These are phyloP conservation scores for Podila minutissima DNA, from an alignment of 192 early-diverging fungal genomes.

Conservation along the genomic window DNA sequence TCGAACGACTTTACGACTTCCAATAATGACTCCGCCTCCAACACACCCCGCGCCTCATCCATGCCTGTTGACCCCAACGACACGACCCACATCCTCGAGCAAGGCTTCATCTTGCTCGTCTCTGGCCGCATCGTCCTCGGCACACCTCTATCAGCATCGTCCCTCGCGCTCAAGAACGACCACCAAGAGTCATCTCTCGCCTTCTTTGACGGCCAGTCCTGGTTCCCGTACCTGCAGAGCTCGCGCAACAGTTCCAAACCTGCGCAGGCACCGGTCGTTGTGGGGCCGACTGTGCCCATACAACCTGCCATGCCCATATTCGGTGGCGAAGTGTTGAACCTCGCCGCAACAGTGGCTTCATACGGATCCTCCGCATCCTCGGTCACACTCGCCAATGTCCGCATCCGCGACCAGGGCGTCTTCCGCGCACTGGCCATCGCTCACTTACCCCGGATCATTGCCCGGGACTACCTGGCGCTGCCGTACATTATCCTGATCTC, in stretches of 20 bases:
- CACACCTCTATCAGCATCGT: background rate
- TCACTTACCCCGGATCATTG: constrained; percentile 30
- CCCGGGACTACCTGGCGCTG: constrained; percentile 51
- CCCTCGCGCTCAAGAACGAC: background rate
- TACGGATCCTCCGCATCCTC: background rate
- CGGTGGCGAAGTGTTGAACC: background rate
- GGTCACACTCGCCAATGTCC: background rate
- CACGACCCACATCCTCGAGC: constrained; percentile 29
- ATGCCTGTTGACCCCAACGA: constrained; percentile 15
- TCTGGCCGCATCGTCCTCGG: constrained; percentile 54
- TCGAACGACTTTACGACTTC: background rate
- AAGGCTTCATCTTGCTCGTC: constrained; percentile 52
- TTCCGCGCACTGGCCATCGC: constrained; percentile 41
- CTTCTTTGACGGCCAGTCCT: constrained; percentile 57
- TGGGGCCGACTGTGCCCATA: background rate
- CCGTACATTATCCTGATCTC: constrained; percentile 77
- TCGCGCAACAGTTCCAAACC: constrained; percentile 22
- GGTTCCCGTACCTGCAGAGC: constrained; percentile 57
- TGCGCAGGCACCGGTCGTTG: constrained; percentile 3
- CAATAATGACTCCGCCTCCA: constrained; percentile 3
- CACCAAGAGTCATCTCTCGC: constrained; percentile 55
- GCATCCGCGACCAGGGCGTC: constrained; percentile 36
- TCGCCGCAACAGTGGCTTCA: background rate
- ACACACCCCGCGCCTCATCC: background rate
- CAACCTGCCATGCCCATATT: background rate